Evolutionary conservation across 768 basidiomycete genomes (phyloP).

Genomic region (Dioszegia crocea): DNA sequence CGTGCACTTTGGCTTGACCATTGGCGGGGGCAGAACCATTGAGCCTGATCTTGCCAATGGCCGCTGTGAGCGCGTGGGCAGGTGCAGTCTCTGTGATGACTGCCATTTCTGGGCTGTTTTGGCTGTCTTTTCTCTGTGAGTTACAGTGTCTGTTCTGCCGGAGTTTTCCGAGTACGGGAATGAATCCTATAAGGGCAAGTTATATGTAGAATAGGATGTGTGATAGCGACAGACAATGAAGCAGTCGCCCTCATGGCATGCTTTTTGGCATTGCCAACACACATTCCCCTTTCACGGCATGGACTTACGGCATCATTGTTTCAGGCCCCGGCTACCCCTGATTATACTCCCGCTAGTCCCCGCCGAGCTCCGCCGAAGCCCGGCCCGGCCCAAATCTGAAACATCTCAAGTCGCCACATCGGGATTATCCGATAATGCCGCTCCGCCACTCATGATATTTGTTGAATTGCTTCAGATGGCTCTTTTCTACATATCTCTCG

Average conservation of each 20-base stretch:
- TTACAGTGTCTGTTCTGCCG: neutral
- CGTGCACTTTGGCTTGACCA: conserved; percentile 7
- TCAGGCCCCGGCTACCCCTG: neutral
- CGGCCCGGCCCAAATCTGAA: neutral
- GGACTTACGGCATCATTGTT: too few species aligned
- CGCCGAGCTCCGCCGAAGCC: neutral
- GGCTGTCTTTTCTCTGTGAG: neutral
- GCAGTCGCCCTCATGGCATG: too few species aligned
- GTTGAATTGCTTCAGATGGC: neutral
- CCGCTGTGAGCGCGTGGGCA: neutral
- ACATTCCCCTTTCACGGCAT: too few species aligned
- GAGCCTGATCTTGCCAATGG: conserved; percentile 25
- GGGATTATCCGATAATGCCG: neutral
- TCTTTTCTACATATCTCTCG: neutral
- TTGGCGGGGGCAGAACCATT: conserved; percentile 8
- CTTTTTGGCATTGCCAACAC: too few species aligned
- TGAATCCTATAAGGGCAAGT: too few species aligned
- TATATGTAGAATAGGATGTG: too few species aligned
- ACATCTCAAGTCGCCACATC: neutral
- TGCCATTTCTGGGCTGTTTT: conserved; percentile 8
- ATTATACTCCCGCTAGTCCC: neutral
- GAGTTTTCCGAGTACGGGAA: too few species aligned
- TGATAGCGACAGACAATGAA: too few species aligned
- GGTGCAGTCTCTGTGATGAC: conserved; percentile 16
- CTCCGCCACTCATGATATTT: too few species aligned